A percentile compares a stretch with the other conserved stretches of the same genome.
Evolutionary conservation across 2,329 filamentous ascomycete genomes (phyloP).

Genomic region (Venturia effusa): DNA sequence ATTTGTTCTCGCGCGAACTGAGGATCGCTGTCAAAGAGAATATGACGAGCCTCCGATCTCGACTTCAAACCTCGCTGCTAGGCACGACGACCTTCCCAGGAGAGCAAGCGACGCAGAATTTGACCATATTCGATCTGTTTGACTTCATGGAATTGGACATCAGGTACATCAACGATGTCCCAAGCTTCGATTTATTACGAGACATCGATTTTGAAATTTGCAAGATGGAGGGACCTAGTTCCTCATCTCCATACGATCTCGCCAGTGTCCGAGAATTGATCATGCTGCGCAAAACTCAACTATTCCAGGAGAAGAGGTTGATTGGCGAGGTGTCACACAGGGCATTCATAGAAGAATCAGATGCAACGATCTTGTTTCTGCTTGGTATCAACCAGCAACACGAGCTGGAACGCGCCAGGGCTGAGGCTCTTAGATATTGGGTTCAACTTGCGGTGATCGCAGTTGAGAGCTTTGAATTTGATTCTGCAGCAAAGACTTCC

Average conservation of each 20-base stretch:
- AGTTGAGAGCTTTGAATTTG: slow-evolving; percentile 71
- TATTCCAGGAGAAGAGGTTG: slow-evolving; percentile 30
- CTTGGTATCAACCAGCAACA: slow-evolving; percentile 52
- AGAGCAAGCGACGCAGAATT: slow-evolving; percentile 54
- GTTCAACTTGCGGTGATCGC: slow-evolving; percentile 74
- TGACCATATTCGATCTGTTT: slow-evolving; percentile 82
- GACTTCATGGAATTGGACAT: slow-evolving; percentile 71
- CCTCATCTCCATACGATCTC: slow-evolving; percentile 53
- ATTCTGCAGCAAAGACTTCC: slow-evolving; percentile 56
- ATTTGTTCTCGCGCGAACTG: slow-evolving; percentile 79
- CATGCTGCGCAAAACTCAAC: slow-evolving; percentile 54
- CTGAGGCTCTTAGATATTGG: slow-evolving; percentile 71
- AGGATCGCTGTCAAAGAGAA: slow-evolving; percentile 62
- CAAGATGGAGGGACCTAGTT: slow-evolving; percentile 47
- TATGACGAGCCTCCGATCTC: slow-evolving; percentile 42
- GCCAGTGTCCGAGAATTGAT: slow-evolving; percentile 65
- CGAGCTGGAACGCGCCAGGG: slow-evolving; percentile 44
- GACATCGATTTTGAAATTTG: slow-evolving; percentile 60
- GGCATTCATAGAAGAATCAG: slow-evolving; percentile 23
- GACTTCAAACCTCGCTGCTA: slow-evolving; percentile 53
- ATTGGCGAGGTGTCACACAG: slow-evolving; percentile 38
- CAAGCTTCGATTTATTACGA: slow-evolving; percentile 48
- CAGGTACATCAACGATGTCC: slow-evolving; percentile 34
- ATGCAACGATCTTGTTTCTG: slow-evolving; percentile 46
- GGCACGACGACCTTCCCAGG: slow-evolving; percentile 53